Base-by-base conservation (phyloP, 345 rosid species). In the Lepidium sativum region DNA sequence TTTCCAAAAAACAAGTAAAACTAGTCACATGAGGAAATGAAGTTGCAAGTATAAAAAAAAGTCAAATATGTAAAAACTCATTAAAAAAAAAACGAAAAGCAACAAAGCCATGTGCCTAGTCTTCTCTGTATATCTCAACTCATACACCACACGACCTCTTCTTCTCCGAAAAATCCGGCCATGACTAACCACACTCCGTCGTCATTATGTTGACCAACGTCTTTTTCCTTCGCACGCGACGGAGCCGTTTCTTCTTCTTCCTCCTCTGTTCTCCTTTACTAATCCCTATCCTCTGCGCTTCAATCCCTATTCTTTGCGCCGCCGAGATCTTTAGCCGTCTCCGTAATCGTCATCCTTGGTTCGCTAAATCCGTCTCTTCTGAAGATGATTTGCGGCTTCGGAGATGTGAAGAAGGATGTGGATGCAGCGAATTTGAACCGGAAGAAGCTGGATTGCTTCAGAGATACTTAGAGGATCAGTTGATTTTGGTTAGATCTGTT, bases 391-490 rank as follows among this genome's bases (percentile, higher is more conserved):
- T 55, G 6, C 49, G 76, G 45, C 64, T 85, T 21, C 75, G 83
- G 59, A 55, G 73, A 20, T 81, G 84, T 66, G 84, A 83, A 45
- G 90, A 80, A 55, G 90, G 87, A 6, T 68, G 83, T 37, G 21
- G 68, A 14, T 66, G 81, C 65, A 69, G 44, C 1, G 73, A 50
- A 32, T 78, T 34, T 8, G 78, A 47, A 17, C 75, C 33, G 13
- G 78, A 57, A 29, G 86, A 81, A 66, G 69, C 74, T 0, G n/a
- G n/a, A n/a, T n/a, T n/a, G 60, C 80, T 83, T 47, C 88, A 83
- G 59, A 80, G 91, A 70, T 85, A 85, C 73, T 67, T 85, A 42
- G 91, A 83, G 51, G 88, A 85, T 80, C 91, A 85, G 70, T 50
- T 85, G 69, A 23, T 63, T 14, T 73, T 85, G 8, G 91, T 80